phyloP scores from a whole-genome alignment of 805 yeast species.

The Zygosaccharomyces kombuchaensis region DNA sequence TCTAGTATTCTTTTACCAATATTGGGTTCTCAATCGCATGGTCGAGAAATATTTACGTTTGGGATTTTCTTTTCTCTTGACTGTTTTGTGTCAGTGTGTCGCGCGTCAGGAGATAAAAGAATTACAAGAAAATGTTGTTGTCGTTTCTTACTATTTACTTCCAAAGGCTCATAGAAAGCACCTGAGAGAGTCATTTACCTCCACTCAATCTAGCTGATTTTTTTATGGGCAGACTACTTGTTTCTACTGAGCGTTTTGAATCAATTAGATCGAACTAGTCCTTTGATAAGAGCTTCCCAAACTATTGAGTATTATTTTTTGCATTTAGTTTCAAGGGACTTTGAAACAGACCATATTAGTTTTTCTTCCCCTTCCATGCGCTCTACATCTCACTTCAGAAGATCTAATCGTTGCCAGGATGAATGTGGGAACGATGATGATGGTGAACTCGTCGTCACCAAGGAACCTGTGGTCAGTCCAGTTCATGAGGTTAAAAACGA shows the following conservation, averaged over 20 bases:
- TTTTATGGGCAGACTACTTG: too few species aligned
- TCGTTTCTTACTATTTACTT: background rate
- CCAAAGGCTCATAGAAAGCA: background rate
- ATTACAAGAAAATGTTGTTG: background rate
- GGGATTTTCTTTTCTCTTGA: background rate
- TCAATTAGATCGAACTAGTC: too few species aligned
- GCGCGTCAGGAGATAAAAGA: slow-evolving; percentile 1
- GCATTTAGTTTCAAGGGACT: too few species aligned
- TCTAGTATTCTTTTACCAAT: too few species aligned
- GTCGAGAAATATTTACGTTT: too few species aligned
- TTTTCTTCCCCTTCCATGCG: background rate
- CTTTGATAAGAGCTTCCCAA: too few species aligned
- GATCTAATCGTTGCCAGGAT: background rate
- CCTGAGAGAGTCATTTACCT: background rate
- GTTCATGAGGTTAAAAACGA: slow-evolving; percentile 6
- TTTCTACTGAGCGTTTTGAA: too few species aligned
- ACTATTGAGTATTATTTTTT: too few species aligned
- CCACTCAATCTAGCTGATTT: too few species aligned
- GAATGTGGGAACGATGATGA: background rate
- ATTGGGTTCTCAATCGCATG: too few species aligned
- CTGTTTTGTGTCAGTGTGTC: slow-evolving; percentile 1
- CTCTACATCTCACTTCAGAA: slow-evolving; percentile 1
- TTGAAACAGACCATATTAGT: too few species aligned
- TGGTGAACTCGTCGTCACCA: background rate
- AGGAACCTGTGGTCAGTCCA: background rate